These are phyloP conservation scores for Lasiodiplodia hormozganensis DNA, from an alignment of 2,329 filamentous ascomycete genomes.

Conservation along the genomic window DNA sequence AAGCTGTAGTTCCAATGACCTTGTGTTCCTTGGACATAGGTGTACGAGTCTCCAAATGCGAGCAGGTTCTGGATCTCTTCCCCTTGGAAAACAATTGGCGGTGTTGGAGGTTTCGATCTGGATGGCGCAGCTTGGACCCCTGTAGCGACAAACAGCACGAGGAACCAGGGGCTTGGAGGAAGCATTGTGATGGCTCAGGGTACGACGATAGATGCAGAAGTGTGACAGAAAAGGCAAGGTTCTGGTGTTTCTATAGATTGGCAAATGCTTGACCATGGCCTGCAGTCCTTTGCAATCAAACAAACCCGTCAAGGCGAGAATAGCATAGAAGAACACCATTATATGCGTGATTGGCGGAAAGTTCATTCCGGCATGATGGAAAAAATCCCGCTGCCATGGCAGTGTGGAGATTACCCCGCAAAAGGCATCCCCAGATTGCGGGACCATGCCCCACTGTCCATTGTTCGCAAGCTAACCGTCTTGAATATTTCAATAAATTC, in stretches of 20 bases:
- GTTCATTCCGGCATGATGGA: neutral
- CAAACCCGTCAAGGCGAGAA: neutral
- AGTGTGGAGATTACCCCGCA: constrained; percentile 15
- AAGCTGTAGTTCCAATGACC: constrained; percentile 61
- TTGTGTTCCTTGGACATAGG: constrained; percentile 61
- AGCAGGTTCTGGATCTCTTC: constrained; percentile 33
- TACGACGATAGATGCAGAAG: no score
- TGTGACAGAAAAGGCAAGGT: neutral
- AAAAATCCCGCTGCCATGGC: neutral
- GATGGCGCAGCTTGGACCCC: neutral
- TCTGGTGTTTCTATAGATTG: neutral
- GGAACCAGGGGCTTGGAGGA: neutral
- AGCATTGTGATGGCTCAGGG: neutral
- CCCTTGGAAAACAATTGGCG: neutral
- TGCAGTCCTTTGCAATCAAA: neutral
- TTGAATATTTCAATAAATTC: no score
- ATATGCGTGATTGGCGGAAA: constrained; percentile 1
- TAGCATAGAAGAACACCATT: neutral
- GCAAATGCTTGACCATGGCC: neutral
- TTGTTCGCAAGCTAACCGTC: no score
- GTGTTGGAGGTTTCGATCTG: neutral
- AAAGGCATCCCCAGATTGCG: neutral
- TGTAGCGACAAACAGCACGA: neutral
- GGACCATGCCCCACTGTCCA: no score
- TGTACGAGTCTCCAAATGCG: constrained; percentile 61